Conservation (phyloP, 768 basidiomycete species). For the Suillus hirtellus region DNA sequence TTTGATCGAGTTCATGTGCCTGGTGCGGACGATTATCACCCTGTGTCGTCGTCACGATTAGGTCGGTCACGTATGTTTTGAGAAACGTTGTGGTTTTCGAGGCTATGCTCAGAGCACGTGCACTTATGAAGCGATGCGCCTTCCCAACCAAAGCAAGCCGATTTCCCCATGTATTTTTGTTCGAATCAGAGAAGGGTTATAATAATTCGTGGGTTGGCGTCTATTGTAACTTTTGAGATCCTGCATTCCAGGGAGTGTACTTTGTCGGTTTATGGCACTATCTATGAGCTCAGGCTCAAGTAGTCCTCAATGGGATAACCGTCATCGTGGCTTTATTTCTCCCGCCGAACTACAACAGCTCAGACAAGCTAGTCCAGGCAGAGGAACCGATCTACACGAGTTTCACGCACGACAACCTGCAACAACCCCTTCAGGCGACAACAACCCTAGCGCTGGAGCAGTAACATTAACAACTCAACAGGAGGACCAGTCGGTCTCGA, state of each 20-base stretch:
- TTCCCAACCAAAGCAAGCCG: neutral
- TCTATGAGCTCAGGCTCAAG: constrained; percentile 19
- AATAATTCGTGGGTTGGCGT: constrained; percentile 6
- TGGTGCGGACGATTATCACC: neutral
- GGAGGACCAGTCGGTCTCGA: constrained; percentile 26
- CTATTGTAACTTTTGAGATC: constrained; percentile 4
- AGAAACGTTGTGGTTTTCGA: neutral
- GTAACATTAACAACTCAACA: constrained; percentile 35
- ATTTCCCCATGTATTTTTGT: constrained; percentile 2
- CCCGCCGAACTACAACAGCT: constrained; percentile 36
- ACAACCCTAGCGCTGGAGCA: constrained; percentile 10
- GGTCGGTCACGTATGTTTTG: neutral
- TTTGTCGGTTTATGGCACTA: constrained; percentile 2
- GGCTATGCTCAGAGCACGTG: constrained; percentile 5
- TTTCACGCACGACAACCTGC: constrained; percentile 30
- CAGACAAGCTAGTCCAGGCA: constrained; percentile 33
- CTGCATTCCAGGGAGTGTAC: neutral
- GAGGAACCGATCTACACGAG: constrained; percentile 34
- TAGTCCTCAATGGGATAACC: constrained; percentile 38
- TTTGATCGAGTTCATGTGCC: constrained; percentile 7
- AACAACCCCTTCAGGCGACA: constrained; percentile 11
- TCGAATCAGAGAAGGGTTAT: constrained; percentile 3
- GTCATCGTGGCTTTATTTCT: constrained; percentile 36
- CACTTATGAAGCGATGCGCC: neutral
- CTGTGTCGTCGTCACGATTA: neutral